These are phyloP conservation scores for Artemisia annua DNA, from an alignment of 129 eudicot genomes.

Conservation along the genomic window DNA sequence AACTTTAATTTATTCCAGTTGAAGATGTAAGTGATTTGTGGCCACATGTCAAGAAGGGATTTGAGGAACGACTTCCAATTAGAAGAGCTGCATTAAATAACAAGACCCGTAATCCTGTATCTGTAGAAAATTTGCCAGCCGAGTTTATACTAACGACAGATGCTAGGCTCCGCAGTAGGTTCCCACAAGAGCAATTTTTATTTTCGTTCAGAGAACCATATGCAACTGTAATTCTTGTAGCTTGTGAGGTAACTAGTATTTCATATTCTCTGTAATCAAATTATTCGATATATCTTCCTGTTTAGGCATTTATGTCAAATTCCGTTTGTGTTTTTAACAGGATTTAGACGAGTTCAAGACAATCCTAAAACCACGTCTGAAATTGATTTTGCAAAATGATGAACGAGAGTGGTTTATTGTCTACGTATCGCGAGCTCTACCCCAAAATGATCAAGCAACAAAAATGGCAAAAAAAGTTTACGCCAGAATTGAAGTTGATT, in stretches of 20 bases:
- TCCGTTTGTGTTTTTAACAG: conserved; percentile 37
- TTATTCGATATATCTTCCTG: background rate
- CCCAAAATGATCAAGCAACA: conserved; percentile 89
- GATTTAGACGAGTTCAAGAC: conserved; percentile 98
- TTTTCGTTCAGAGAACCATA: conserved; percentile 97
- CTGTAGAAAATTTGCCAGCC: conserved; percentile 69
- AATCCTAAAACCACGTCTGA: conserved; percentile 93
- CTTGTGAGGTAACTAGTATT: conserved; percentile 78
- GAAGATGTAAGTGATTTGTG: conserved; percentile 98
- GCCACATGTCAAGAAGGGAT: conserved; percentile 80
- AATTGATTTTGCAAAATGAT: conserved; percentile 89
- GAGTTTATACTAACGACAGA: conserved; percentile 92
- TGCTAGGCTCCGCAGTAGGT: conserved; percentile 94
- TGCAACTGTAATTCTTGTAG: conserved; percentile 89
- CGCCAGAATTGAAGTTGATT: conserved; percentile 95
- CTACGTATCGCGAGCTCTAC: conserved; percentile 86
- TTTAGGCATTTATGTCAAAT: background rate
- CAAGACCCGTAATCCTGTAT: conserved; percentile 91
- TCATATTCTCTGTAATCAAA: conserved; percentile 6
- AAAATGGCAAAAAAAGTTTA: conserved; percentile 96
- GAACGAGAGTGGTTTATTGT: conserved; percentile 98
- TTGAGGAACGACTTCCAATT: conserved; percentile 84
- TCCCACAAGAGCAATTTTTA: conserved; percentile 88
- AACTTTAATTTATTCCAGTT: conserved; percentile 41
- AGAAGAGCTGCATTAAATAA: conserved; percentile 77